A percentile compares a stretch with the other conserved stretches of the same genome.
These are phyloP conservation scores for Phaeomoniella chlamydospora DNA, from an alignment of 2,329 filamentous ascomycete genomes.

Conservation along the genomic window DNA sequence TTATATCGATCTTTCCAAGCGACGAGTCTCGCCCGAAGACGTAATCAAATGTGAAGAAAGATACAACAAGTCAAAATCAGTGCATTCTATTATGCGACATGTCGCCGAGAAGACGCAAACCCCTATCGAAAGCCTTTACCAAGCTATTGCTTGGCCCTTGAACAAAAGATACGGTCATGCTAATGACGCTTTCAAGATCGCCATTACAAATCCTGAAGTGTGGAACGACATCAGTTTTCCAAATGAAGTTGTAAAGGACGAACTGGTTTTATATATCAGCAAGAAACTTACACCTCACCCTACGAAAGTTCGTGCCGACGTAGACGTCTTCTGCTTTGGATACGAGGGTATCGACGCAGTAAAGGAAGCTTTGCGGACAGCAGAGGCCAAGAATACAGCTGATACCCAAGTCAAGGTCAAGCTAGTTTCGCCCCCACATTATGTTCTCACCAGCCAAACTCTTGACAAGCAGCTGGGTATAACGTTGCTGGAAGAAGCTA, in stretches of 20 bases:
- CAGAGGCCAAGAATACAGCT: slow-evolving; percentile 81
- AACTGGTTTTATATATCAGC: slow-evolving; percentile 88
- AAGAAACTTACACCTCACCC: slow-evolving; percentile 95
- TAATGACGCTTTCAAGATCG: slow-evolving; percentile 96
- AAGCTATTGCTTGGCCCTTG: slow-evolving; percentile 89
- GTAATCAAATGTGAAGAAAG: slow-evolving; percentile 97
- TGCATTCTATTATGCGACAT: slow-evolving; percentile 97
- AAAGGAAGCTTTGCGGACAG: slow-evolving; percentile 79
- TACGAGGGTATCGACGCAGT: slow-evolving; percentile 98
- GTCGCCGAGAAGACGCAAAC: slow-evolving; percentile 92
- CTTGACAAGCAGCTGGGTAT: slow-evolving; percentile 86
- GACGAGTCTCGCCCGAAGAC: slow-evolving; percentile 92
- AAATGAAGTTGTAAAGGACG: slow-evolving; percentile 69
- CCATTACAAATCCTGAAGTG: slow-evolving; percentile 93
- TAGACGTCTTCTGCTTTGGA: slow-evolving; percentile 88
- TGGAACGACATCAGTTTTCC: slow-evolving; percentile 91
- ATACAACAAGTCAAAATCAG: slow-evolving; percentile 99
- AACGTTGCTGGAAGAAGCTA: slow-evolving; percentile 70
- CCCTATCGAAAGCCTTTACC: slow-evolving; percentile 89
- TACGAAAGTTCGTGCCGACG: slow-evolving; percentile 96
- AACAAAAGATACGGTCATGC: slow-evolving; percentile 96
- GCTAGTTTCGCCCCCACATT: slow-evolving; percentile 92
- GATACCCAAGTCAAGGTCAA: slow-evolving; percentile 96
- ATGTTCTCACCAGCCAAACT: slow-evolving; percentile 90
- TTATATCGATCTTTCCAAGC: slow-evolving; percentile 98